Evolutionary conservation across 495 filamentous ascomycete species (phyloP).

Genomic region (Podospora conica): DNA sequence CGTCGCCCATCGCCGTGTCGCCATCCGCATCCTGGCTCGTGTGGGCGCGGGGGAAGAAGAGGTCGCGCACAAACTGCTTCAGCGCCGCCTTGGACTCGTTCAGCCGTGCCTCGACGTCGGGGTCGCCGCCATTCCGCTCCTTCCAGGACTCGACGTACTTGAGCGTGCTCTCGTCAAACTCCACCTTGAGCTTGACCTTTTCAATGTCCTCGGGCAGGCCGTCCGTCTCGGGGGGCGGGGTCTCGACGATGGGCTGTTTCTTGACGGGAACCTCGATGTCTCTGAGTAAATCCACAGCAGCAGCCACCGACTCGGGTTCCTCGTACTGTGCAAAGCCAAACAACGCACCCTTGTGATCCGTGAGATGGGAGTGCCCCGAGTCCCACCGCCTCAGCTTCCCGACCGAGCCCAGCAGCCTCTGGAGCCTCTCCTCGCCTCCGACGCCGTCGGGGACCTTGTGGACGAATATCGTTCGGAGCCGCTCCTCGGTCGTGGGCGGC

Average conservation of each 20-base stretch:
- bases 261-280: constrained; percentile 81
- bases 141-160: constrained; percentile 80
- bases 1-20: constrained; percentile 59
- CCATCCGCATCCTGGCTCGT: constrained; percentile 51
- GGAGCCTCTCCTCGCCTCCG: constrained; percentile 74
- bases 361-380: constrained; percentile 50
- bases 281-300: constrained; percentile 79
- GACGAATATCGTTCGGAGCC: constrained; percentile 83
- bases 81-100: constrained; percentile 59
- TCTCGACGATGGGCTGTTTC: constrained; percentile 51
- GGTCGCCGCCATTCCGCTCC: constrained; percentile 56
- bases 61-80: constrained; percentile 56
- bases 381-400: constrained; percentile 83
- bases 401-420: constrained; percentile 70
- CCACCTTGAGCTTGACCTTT: constrained; percentile 64
- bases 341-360: constrained; percentile 73
- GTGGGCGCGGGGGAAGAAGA: constrained; percentile 63
- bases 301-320: constrained; percentile 80
- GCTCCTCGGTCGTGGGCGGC: constrained; percentile 84
- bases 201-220: constrained; percentile 57
- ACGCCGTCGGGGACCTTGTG: constrained; percentile 75
- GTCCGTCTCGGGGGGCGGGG: constrained; percentile 36
- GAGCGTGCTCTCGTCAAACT: constrained; percentile 72
- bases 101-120: constrained; percentile 60
- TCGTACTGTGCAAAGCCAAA: constrained; percentile 98